Conservation (phyloP, 2,329 filamentous ascomycete species). For the Sphaerostilbella broomeana region DNA sequence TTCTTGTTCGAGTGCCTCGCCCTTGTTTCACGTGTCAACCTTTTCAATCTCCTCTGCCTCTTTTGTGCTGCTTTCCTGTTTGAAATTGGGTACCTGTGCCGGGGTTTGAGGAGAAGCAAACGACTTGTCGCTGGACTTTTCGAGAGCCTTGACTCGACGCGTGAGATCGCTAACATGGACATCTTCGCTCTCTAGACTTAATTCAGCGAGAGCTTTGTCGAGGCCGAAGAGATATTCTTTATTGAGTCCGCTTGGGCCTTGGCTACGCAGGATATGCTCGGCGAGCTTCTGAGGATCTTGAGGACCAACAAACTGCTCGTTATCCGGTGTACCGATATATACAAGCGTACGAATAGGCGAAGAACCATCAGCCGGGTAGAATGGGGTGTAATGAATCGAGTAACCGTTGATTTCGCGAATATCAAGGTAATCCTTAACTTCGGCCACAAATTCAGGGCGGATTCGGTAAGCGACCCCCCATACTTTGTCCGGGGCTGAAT, state of each 20-base stretch:
- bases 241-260: slow-evolving; percentile 83
- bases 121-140: slow-evolving; percentile 17
- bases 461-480: slow-evolving; percentile 96
- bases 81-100: slow-evolving; percentile 17
- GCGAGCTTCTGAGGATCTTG: slow-evolving; percentile 75
- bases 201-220: slow-evolving; percentile 63
- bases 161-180: slow-evolving; percentile 80
- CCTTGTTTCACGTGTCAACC: slow-evolving; percentile 6
- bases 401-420: slow-evolving; percentile 98
- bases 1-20: slow-evolving; percentile 9
- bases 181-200: slow-evolving; percentile 74
- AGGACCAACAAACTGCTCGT: slow-evolving; percentile 83
- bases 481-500: slow-evolving; percentile 57
- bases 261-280: slow-evolving; percentile 68
- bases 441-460: slow-evolving; percentile 59
- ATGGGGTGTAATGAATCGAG: slow-evolving; percentile 83
- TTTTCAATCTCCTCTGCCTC: slow-evolving; percentile 28
- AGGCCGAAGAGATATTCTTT: slow-evolving; percentile 81
- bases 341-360: slow-evolving; percentile 55
- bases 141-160: slow-evolving; percentile 58
- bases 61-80: slow-evolving; percentile 20
- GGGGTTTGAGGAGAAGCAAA: slow-evolving; percentile 13
- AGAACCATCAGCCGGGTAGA: slow-evolving; percentile 48
- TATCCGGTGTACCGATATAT: slow-evolving; percentile 90
- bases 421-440: slow-evolving; percentile 86